These are phyloP conservation scores for Mycena amicta DNA, from an alignment of 768 basidiomycete genomes.

Conservation along the genomic window DNA sequence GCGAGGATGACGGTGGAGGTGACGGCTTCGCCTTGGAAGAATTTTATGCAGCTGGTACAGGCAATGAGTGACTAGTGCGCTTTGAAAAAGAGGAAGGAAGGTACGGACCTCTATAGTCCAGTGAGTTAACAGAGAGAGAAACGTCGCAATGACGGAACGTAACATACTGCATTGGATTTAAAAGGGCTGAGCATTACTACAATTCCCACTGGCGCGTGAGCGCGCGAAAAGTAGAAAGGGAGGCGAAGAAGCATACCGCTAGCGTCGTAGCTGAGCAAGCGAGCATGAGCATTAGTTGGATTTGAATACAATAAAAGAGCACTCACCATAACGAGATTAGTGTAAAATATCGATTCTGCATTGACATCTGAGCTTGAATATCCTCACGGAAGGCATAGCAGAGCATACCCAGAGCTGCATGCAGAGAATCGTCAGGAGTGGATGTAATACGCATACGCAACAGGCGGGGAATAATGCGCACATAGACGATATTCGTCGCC, in stretches of 20 bases:
- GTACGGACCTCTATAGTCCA: too few relatives aligned
- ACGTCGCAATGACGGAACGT: too few relatives aligned
- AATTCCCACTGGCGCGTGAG: not conserved
- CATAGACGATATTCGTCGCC: slow-evolving; percentile 13
- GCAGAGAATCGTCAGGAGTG: not conserved
- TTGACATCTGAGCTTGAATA: too few relatives aligned
- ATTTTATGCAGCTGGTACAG: slow-evolving; percentile 17
- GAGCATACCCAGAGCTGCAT: slow-evolving; percentile 6
- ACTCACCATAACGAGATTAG: slow-evolving; percentile 9
- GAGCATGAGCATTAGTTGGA: not conserved
- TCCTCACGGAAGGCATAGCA: not conserved
- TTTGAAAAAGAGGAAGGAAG: not conserved
- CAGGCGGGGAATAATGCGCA: not conserved
- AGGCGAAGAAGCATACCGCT: slow-evolving; percentile 2
- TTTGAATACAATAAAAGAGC: not conserved
- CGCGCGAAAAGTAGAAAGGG: not conserved
- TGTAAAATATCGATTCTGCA: slow-evolving; percentile 21
- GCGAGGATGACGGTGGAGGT: slow-evolving; percentile 15
- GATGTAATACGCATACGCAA: too few relatives aligned
- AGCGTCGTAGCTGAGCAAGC: slow-evolving; percentile 11
- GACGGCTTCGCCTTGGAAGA: slow-evolving; percentile 14
- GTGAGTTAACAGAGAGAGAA: too few relatives aligned
- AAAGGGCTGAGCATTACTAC: slow-evolving; percentile 13
- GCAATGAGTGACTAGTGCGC: too few relatives aligned
- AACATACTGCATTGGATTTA: slow-evolving; percentile 14